Evolutionary conservation across 495 filamentous ascomycete species (phyloP), one percentile per base, ranked within the genome.

Genomic region (Penicillium paxilli): DNA sequence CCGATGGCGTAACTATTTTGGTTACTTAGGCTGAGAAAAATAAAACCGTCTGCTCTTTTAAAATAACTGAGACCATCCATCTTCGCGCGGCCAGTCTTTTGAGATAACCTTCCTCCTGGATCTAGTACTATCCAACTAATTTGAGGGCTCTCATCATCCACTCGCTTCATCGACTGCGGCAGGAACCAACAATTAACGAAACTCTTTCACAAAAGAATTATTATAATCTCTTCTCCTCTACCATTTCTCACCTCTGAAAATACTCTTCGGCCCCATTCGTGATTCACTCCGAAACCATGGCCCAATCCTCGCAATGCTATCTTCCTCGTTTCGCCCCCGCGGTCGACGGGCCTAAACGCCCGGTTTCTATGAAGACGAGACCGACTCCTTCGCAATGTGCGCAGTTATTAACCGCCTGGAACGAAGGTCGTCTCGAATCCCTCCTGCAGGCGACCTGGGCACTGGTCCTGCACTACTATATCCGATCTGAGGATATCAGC

Each of bases 391-490:
- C 60, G 11, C 68, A 70, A 42, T 63, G 61, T 55, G 51, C 60
- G 51, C 63, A 69, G 52, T 64, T 75, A 58, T 63, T 71, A 58
- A 69, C 70, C 51, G 70, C 70, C 49, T 73, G 58, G 60, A 53
- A 67, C 12, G 56, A 66, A 51, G 58, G 59, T 0, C 50, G 64
- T 38, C 47, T 75, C 24, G 59, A 65, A 16, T 50, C 63, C 11
- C 24, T 79, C 19, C 54, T 84, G 47, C 74, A 80, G 51, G 65
- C 80, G 17, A 76, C 73, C 5, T 86, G 83, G 83, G 78, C 73
- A 4, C 51, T 85, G 19, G 70, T 84, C 1, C 63, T 86, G 41
- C 66, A 77, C 44, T 72, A 67, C 33, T 85, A 85, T 61, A 80
- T 80, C 28, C 76, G 74, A 1, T 72, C 74, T 10, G 74, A 83